These are phyloP conservation scores for Fusarium kyushuense DNA, from an alignment of 2,329 filamentous ascomycete genomes.

Conservation along the genomic window DNA sequence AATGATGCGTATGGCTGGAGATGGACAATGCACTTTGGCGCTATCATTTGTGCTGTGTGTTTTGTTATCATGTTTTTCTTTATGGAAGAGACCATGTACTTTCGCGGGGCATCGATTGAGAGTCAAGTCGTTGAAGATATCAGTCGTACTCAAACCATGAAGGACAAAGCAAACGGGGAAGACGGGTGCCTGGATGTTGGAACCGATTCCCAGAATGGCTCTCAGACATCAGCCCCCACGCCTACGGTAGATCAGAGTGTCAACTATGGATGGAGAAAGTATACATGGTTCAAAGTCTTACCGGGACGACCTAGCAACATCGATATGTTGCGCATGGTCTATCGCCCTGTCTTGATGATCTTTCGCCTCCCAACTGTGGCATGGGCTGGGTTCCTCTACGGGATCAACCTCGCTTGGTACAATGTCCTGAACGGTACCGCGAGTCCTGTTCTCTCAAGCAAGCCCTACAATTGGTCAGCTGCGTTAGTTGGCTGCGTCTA, in stretches of 20 bases:
- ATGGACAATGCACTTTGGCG: conserved; percentile 2
- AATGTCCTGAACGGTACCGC: too few species aligned
- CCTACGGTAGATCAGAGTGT: neutral
- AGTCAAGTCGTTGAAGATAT: neutral
- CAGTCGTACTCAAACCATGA: neutral
- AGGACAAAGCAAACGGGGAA: neutral
- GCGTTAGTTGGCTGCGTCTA: too few species aligned
- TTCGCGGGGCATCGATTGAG: neutral
- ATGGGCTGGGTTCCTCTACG: conserved; percentile 9
- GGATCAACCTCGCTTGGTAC: too few species aligned
- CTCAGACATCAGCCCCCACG: neutral
- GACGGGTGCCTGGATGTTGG: neutral
- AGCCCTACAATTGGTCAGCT: too few species aligned
- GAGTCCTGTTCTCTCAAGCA: too few species aligned
- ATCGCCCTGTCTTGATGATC: conserved; percentile 5
- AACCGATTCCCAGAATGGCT: neutral
- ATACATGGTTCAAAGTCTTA: conserved; percentile 6
- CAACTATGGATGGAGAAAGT: neutral
- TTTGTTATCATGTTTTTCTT: conserved; percentile 3
- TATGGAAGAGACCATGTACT: conserved; percentile 15
- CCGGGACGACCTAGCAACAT: neutral
- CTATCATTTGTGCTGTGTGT: neutral
- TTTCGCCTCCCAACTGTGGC: neutral
- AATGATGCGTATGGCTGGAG: conserved; percentile 1
- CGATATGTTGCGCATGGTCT: conserved; percentile 7